phyloP scores from a whole-genome alignment of 2,329 filamentous ascomycete genomes.

The Xylaria polymorpha region DNA sequence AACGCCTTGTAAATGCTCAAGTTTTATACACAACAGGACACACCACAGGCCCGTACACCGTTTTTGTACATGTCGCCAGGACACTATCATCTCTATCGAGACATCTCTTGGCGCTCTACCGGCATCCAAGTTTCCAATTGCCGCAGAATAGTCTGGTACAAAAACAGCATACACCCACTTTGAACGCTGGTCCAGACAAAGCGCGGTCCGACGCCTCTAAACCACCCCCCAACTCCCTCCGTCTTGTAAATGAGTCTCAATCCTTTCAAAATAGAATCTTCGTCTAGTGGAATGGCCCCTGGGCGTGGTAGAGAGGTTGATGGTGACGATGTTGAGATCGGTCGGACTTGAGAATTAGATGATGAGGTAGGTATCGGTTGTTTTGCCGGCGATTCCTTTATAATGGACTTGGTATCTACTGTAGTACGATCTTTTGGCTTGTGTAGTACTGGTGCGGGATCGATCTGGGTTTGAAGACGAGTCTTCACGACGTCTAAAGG shows the following conservation, averaged over 20 bases:
- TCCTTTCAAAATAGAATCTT: conserved; percentile 87
- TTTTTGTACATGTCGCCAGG: conserved; percentile 1
- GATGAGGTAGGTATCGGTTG: conserved; percentile 48
- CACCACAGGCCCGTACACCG: not conserved
- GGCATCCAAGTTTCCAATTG: conserved; percentile 71
- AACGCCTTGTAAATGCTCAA: conserved; percentile 50
- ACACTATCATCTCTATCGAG: not conserved
- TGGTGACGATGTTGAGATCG: conserved; percentile 90
- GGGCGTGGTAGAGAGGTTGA: conserved; percentile 84
- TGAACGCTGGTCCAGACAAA: conserved; percentile 98
- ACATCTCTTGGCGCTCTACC: conserved; percentile 41
- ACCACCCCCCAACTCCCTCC: conserved; percentile 90
- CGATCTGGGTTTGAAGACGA: conserved; percentile 90
- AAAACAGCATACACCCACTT: conserved; percentile 93
- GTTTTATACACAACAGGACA: conserved; percentile 37
- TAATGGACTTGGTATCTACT: conserved; percentile 43
- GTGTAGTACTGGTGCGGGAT: conserved; percentile 51
- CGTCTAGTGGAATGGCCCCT: conserved; percentile 83
- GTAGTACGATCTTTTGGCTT: conserved; percentile 44
- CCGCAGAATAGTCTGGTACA: conserved; percentile 89
- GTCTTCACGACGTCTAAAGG: conserved; percentile 98
- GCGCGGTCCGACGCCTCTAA: conserved; percentile 91
- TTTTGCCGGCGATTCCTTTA: conserved; percentile 42
- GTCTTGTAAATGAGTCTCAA: conserved; percentile 88
- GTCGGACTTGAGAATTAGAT: conserved; percentile 68